Conservation (phyloP, 129 eudicot species). For the Dittrichia graveolens region DNA sequence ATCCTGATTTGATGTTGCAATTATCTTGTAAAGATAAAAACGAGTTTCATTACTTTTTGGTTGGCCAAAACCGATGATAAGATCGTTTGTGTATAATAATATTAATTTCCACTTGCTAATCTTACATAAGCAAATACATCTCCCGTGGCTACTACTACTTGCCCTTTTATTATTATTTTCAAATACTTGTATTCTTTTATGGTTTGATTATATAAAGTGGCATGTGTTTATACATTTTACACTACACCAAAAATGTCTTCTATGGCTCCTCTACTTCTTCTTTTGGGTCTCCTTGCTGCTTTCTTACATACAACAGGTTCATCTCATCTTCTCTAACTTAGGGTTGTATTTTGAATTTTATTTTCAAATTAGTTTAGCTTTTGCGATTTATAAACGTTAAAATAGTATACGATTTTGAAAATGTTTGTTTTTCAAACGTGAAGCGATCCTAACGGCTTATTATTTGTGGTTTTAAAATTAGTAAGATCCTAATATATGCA, state of each 20-base stretch:
- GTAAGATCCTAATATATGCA: constrained; percentile 7
- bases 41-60: neutral
- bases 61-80: neutral
- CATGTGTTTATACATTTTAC: constrained; percentile 4
- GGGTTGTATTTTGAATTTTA: no score
- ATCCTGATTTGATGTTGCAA: no score
- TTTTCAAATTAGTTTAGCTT: no score
- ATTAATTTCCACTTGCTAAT: constrained; percentile 16
- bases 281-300: constrained; percentile 27
- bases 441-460: no score
- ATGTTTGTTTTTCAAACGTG: no score
- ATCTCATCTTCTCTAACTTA: neutral
- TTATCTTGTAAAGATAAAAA: no score
- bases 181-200: constrained; percentile 7
- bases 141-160: neutral
- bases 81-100: neutral
- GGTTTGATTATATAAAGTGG: constrained; percentile 26
- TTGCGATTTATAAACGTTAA: no score
- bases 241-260: constrained; percentile 34
- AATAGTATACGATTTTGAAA: no score
- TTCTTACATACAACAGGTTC: constrained; percentile 30
- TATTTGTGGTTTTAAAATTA: no score
- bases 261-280: constrained; percentile 28
- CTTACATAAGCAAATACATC: constrained; percentile 7
- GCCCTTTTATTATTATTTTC: neutral